Evolutionary conservation across 345 rosid genomes (phyloP), one percentile per base, ranked within the genome.

Genomic region (Rhizophora mangle): DNA sequence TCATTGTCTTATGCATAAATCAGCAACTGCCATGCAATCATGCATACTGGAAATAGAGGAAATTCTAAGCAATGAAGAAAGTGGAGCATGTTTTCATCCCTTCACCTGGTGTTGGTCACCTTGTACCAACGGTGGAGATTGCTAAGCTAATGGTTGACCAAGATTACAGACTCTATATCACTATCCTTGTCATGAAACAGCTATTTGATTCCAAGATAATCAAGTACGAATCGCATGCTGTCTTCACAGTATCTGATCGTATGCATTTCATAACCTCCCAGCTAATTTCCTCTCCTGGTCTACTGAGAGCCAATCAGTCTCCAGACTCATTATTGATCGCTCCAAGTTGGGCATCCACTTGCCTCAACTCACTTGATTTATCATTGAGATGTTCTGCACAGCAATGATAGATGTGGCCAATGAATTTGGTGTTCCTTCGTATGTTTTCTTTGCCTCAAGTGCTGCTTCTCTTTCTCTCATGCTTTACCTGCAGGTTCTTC

Each of bases 341-440:
- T 51, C 70, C 13, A 24, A 55, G 6, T 66, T 37, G 15, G 60
- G 21, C 34, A 43, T 30, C 43, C 76, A 70, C 43, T 68, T 83
- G 1, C 65, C 86, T 6, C 43, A 9, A 27, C 73, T 88, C 3
- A 87, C 84, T 13, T 85, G 87, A 21, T 47, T 89, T 60, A 27
- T 87, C 32, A 52, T 85, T 18, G 94, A 81, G 72, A 73, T 89
- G 87, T 84, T 85, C 52, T 84, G 85, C 69, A 82, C 75, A 0
- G 5, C 68, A 2, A 77, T 87, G 84, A 81, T 84, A 1, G 92
- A 89, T 16, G 77, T 82, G 3, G 92, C 88, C 0, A 67, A 74
- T 46, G 87, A 87, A 27, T 61, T 82, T 6, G 52, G 65, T 0
- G 68, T 80, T 13, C 89, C 95, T 9, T 71, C 71, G 62, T 87